Base-by-base conservation (phyloP, 2,329 filamentous ascomycete genomes). In the Eurotiales sp. region DNA sequence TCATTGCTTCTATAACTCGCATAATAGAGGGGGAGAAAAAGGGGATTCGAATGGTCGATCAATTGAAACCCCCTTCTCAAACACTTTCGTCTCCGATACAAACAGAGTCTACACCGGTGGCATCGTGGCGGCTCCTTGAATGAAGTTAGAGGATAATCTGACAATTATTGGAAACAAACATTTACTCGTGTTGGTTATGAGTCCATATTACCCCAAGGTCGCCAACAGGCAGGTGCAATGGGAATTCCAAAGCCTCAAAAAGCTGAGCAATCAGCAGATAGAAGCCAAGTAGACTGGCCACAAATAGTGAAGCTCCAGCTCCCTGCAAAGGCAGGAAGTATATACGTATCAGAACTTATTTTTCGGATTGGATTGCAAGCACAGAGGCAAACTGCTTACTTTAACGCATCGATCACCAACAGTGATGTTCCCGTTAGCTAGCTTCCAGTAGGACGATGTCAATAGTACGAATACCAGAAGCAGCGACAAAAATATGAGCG, bases 401-500 rank as follows among this genome's bases (percentile, higher is more conserved):
- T 60, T 59, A 2, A 64, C 55, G 4, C 72, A 53, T 27, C 61
- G 64, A 11, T 53, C 50, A 4, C 71, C 69, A 15, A 57, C 53
- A 0, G 44, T 54, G 0, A 59, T 56, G 23, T 72, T 67, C 0
- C 62, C 70, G 15, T 69, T 57, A 3, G 82, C 82, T 8, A 77
- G 60, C 15, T 79, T 66, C 75, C 80, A 86, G 67, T 83, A 87
- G 0, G 77, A 77, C 2, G 75, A 83, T 0, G 84, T 77, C 27
- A 89, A 73, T 22, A 83, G 70, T 11, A 68, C 64, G 62, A 90
- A 87, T 2, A 76, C 72, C 11, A 82, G 62, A 15, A 79, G 66
- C n/a, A 90, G 77, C 1, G 74, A 74, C 53, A 83, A 61, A 73
- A 90, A 90, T 67, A 90, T 86, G 50, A 82, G 58, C 58, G 87